Percentiles rank a stretch among this genome's conserved stretches.
Conservation (phyloP, 2,329 filamentous ascomycete species). For the Phyllosticta citribraziliensis region DNA sequence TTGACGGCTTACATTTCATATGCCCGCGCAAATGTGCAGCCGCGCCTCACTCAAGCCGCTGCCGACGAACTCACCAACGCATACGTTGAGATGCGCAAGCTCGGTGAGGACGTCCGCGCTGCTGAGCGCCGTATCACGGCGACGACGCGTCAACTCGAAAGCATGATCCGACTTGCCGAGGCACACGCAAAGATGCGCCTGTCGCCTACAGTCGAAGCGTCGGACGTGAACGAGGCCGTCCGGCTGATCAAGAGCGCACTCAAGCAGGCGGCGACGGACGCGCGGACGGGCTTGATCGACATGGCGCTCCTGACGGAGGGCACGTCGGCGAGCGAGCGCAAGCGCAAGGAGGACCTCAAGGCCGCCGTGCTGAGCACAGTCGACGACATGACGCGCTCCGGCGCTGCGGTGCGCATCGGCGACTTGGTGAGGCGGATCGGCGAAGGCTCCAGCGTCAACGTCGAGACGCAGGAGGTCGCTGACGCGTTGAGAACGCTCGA, state of each 20-base stretch:
- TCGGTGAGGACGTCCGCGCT: conserved; percentile 62
- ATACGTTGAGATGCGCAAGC: conserved; percentile 90
- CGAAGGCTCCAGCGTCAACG: conserved; percentile 48
- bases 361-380: conserved; percentile 62
- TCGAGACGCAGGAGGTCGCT: conserved; percentile 73
- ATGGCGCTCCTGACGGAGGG: conserved; percentile 94
- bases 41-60: conserved; percentile 67
- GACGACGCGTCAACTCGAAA: conserved; percentile 91
- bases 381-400: conserved; percentile 64
- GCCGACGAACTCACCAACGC: conserved; percentile 74
- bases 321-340: conserved; percentile 78
- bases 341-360: conserved; percentile 76
- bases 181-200: conserved; percentile 98
- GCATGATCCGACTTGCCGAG: conserved; percentile 94
- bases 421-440: conserved; percentile 65
- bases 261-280: conserved; percentile 94
- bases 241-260: conserved; percentile 87
- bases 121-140: conserved; percentile 95
- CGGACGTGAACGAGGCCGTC: conserved; percentile 83
- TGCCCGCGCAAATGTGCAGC: conserved; percentile 77
- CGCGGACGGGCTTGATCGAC: conserved; percentile 83
- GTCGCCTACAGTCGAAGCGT: conserved; percentile 60
- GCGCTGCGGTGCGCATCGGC: conserved; percentile 58
- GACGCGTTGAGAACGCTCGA: conserved; percentile 74
- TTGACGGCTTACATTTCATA: conserved; percentile 96